Percentiles rank a stretch among this genome's conserved stretches.
Conservation (phyloP, 441 rosid genomes). For the Arabidopsis lyrata region DNA sequence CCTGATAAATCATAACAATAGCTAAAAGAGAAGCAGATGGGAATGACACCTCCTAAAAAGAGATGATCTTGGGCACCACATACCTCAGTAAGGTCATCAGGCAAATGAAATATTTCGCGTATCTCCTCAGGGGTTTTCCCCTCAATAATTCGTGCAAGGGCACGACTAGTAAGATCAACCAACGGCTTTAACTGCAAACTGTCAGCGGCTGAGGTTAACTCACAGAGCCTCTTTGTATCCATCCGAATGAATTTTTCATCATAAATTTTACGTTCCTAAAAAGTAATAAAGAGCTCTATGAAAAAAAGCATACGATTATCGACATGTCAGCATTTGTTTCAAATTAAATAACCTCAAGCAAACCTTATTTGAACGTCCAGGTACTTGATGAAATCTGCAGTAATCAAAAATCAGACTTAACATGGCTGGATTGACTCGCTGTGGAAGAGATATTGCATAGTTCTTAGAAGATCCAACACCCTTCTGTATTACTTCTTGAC, state of each 20-base stretch:
- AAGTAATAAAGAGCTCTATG: slow-evolving; percentile 1
- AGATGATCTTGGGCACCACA: slow-evolving; percentile 42
- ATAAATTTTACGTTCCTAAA: slow-evolving; percentile 68
- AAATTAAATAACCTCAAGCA: slow-evolving; percentile 35
- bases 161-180: slow-evolving; percentile 82
- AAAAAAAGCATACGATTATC: slow-evolving; percentile 1
- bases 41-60: slow-evolving; percentile 32
- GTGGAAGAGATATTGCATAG: slow-evolving; percentile 69
- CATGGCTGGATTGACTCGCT: slow-evolving; percentile 68
- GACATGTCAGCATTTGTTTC: slow-evolving; percentile 23
- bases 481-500: slow-evolving; percentile 68
- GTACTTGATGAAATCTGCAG: slow-evolving; percentile 80
- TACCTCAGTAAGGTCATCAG: slow-evolving; percentile 87
- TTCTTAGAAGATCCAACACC: slow-evolving; percentile 76
- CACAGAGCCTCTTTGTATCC: slow-evolving; percentile 82
- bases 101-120: slow-evolving; percentile 81
- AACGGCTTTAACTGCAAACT: slow-evolving; percentile 77
- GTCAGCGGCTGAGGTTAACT: slow-evolving; percentile 82
- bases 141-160: slow-evolving; percentile 78
- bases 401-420: slow-evolving; percentile 73
- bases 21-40: slow-evolving; percentile 12
- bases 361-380: slow-evolving; percentile 75
- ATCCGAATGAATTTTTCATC: slow-evolving; percentile 77
- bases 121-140: slow-evolving; percentile 79
- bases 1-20: slow-evolving; percentile 50